Percentiles rank a stretch among this genome's conserved stretches.
These are phyloP conservation scores for Gynochthodes officinalis DNA, from an alignment of 257 asterid genomes.

Conservation along the genomic window DNA sequence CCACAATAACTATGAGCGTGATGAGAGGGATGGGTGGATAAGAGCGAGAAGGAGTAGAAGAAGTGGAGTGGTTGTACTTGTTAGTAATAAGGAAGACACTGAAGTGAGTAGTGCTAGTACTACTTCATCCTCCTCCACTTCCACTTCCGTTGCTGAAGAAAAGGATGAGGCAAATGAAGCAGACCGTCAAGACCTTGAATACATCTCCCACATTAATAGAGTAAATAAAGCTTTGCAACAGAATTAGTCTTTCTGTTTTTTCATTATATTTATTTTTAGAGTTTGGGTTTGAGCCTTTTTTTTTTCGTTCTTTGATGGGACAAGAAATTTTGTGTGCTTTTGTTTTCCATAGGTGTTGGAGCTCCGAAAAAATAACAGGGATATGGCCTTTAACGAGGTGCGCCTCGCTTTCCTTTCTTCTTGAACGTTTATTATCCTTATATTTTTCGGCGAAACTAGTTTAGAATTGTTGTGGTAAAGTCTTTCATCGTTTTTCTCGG, in stretches of 20 bases:
- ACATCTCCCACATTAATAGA: slow-evolving; percentile 64
- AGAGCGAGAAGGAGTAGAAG: slow-evolving; percentile 16
- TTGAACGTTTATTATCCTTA: not conserved
- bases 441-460: not conserved
- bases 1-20: not conserved
- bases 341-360: slow-evolving; percentile 56
- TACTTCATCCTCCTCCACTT: slow-evolving; percentile 21
- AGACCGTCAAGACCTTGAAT: slow-evolving; percentile 60
- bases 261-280: not conserved
- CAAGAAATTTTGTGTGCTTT: not conserved
- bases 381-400: slow-evolving; percentile 90
- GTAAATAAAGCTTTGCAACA: slow-evolving; percentile 35
- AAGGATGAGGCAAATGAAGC: slow-evolving; percentile 31
- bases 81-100: slow-evolving; percentile 40
- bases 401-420: not conserved
- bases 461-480: no score
- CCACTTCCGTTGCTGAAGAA: slow-evolving; percentile 30
- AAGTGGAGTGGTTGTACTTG: slow-evolving; percentile 31
- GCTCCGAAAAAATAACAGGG: slow-evolving; percentile 78
- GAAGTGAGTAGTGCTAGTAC: slow-evolving; percentile 14
- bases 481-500: not conserved
- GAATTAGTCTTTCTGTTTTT: not conserved
- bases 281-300: not conserved
- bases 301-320: not conserved
- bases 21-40: not conserved